Conservation (phyloP, 2,329 filamentous ascomycete species). For the Nannizzia gypsea region DNA sequence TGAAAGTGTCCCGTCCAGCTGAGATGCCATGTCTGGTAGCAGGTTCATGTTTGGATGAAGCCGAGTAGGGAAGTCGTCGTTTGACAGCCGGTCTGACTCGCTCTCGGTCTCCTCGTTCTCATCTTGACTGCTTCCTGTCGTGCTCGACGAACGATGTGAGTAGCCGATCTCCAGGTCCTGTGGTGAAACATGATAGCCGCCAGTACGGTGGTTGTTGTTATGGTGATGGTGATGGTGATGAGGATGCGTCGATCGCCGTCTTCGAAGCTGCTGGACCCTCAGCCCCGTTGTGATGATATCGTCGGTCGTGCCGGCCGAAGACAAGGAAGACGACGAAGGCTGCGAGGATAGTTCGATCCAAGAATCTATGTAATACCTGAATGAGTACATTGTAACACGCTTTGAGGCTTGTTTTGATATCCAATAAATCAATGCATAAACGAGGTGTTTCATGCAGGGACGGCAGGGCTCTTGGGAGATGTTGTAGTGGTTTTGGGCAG, state of each 20-base stretch:
- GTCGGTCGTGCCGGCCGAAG: slow-evolving; percentile 57
- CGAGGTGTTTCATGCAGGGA: slow-evolving; percentile 3
- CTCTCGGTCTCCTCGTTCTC: slow-evolving; percentile 91
- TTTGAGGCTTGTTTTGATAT: slow-evolving; percentile 1
- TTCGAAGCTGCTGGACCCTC: slow-evolving; percentile 58
- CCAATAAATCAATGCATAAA: slow-evolving; percentile 2
- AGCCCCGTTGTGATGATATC: slow-evolving; percentile 87
- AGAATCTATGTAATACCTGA: slow-evolving; percentile 56
- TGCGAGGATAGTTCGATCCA: slow-evolving; percentile 93
- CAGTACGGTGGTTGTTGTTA: slow-evolving; percentile 18
- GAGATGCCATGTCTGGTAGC: slow-evolving; percentile 17
- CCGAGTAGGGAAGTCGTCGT: slow-evolving; percentile 41
- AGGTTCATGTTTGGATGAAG: slow-evolving; percentile 17
- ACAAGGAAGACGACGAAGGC: slow-evolving; percentile 85
- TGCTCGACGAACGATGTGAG: slow-evolving; percentile 34
- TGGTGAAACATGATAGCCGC: slow-evolving; percentile 23
- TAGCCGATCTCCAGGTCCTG: slow-evolving; percentile 32
- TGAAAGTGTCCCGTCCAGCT: slow-evolving; percentile 24
- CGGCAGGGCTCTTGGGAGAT: not conserved
- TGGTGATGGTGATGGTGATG: slow-evolving; percentile 51
- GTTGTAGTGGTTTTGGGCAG: not conserved
- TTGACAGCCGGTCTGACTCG: slow-evolving; percentile 65
- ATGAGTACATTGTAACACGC: slow-evolving; percentile 31
- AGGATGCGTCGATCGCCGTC: slow-evolving; percentile 33
- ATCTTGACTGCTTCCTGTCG: slow-evolving; percentile 65